Evolutionary conservation across 148 eudicot genomes (phyloP), one percentile per base, ranked within the genome.

Genomic region (Talinum fruticosum): DNA sequence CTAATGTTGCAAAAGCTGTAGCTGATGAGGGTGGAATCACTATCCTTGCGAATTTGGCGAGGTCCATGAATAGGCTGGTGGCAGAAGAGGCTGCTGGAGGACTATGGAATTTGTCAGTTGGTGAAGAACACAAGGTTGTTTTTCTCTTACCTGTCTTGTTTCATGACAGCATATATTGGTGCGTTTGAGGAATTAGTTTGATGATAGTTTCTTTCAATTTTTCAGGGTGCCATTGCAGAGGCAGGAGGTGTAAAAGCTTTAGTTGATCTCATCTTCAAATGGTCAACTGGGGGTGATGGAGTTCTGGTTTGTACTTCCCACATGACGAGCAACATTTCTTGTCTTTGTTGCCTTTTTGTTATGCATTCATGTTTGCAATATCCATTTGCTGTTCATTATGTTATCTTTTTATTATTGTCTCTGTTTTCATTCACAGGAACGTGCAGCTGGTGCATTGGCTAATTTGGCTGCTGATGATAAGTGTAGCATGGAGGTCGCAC

Each of bases 81-180:
- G 99, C 97, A 13, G 98, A 96, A 84, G 99, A 96, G 93, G 99
- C 99, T 79, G 99, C 98, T 57, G 98, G 99, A 79, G 99, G 99
- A 75, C 87, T 96, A 24, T 96, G 98, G 98, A 96, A 96, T 85
- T 90, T 96, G 77, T 96, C 99, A 21, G 99, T 96, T 47, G 99
- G 98, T 53, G 99, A 96, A 88, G 99, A 96, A 81, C 99, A 96
- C 80, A 96, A 93, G 95, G 99, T 96, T 86, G 72, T 77, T 78
- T 38, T 85, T 66, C 62, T 54, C 45, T 33, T 66, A 23, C 38
- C 30, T 23, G 29, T 41, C 51, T 76, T 79, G 35, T 73, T 73
- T 19, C 28, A 3, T 3, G 29, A 8, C 33, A 33, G 24, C 38
- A 32, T 26, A 64, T 30, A 10, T 1, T 75, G 14, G 54, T 69